These are phyloP conservation scores for Nigrospora oryzae DNA, from an alignment of 2,329 filamentous ascomycete species.

Conservation along the genomic window DNA sequence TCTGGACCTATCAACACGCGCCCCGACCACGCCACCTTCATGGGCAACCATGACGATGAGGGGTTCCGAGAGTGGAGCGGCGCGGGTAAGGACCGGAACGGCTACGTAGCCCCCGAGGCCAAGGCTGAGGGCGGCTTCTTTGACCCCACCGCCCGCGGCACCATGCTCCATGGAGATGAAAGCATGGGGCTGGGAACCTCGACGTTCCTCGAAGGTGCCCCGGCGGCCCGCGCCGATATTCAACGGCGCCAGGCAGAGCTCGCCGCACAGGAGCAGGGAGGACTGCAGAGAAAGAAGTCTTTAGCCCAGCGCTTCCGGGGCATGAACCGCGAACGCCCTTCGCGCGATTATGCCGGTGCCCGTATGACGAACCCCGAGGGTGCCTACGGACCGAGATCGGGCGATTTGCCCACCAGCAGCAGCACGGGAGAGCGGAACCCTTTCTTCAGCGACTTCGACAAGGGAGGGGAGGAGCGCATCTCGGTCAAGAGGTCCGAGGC, in stretches of 20 bases:
- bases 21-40: conserved; percentile 79
- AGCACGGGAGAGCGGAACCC: conserved; percentile 55
- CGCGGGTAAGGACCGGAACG: conserved; percentile 11
- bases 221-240: conserved; percentile 73
- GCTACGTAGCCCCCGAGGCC: conserved; percentile 12
- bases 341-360: conserved; percentile 44
- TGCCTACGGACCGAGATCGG: conserved; percentile 30
- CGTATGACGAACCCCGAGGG: conserved; percentile 50
- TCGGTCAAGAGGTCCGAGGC: conserved; percentile 30
- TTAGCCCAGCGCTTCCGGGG: conserved; percentile 85
- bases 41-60: conserved; percentile 73
- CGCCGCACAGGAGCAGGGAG: conserved; percentile 48
- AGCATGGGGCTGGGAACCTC: conserved; percentile 81
- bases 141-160: conserved; percentile 58
- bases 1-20: conserved; percentile 74
- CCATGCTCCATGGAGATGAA: conserved; percentile 77
- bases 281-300: conserved; percentile 85
- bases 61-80: conserved; percentile 73
- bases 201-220: conserved; percentile 90
- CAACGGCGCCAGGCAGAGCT: conserved; percentile 62
- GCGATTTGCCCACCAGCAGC: conserved; percentile 24
- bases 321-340: conserved; percentile 63
- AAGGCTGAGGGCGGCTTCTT: conserved; percentile 45
- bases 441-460: conserved; percentile 73
- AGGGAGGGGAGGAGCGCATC: conserved; percentile 39